Evolutionary conservation across 805 yeast genomes (phyloP).

Genomic region (Metschnikowia drakensbergensis): DNA sequence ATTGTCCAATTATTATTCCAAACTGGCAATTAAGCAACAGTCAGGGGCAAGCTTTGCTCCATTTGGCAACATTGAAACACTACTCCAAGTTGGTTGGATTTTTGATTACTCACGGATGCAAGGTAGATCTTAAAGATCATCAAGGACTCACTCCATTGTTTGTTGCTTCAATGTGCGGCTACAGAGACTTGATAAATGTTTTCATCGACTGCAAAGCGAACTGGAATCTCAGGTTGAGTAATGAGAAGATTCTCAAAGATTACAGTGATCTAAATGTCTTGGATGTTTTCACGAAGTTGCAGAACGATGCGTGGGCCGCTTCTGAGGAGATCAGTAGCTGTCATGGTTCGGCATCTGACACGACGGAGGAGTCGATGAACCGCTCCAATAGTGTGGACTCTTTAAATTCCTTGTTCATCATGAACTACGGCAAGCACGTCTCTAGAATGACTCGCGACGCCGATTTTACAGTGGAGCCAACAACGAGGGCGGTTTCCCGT

Average conservation of each 20-base stretch:
- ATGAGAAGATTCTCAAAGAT: constrained; percentile 42
- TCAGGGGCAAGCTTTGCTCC: constrained; percentile 86
- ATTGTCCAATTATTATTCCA: constrained; percentile 56
- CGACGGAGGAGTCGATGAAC: constrained; percentile 19
- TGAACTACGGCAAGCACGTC: constrained; percentile 37
- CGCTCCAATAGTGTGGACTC: constrained; percentile 38
- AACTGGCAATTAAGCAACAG: constrained; percentile 78
- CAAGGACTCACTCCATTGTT: constrained; percentile 87
- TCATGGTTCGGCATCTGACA: constrained; percentile 11
- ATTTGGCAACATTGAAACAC: constrained; percentile 76
- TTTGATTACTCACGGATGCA: constrained; percentile 62
- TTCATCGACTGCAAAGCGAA: constrained; percentile 65
- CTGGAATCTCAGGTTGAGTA: constrained; percentile 46
- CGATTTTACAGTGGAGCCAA: background rate
- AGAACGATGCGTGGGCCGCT: constrained; percentile 12
- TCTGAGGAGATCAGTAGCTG: constrained; percentile 9
- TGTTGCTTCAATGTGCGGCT: constrained; percentile 75
- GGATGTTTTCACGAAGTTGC: constrained; percentile 35
- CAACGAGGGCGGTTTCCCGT: background rate
- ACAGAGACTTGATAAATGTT: constrained; percentile 59
- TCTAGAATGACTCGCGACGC: constrained; percentile 36
- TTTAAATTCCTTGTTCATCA: constrained; percentile 37
- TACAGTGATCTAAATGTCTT: constrained; percentile 44
- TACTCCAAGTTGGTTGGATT: constrained; percentile 58
- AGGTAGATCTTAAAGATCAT: constrained; percentile 67